Conservation (phyloP, 2,329 filamentous ascomycete species). For the Ophiocordyceps unilateralis region DNA sequence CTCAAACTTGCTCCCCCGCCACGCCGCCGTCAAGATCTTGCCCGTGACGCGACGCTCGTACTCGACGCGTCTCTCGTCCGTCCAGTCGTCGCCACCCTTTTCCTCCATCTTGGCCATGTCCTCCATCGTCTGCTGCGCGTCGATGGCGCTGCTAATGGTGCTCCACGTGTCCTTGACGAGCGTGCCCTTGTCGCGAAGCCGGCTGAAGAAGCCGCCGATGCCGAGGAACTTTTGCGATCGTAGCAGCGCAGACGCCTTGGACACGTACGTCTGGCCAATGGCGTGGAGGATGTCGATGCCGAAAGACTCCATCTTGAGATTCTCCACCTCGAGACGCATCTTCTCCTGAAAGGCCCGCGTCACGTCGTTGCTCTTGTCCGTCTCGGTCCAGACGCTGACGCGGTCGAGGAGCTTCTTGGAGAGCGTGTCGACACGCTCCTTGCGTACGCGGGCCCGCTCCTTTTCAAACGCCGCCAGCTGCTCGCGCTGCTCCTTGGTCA, state of each 20-base stretch:
- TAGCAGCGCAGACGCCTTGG: constrained; percentile 72
- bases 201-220: constrained; percentile 84
- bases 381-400: constrained; percentile 91
- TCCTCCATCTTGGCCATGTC: constrained; percentile 96
- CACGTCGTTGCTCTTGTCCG: constrained; percentile 72
- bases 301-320: constrained; percentile 98
- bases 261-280: constrained; percentile 78
- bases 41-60: constrained; percentile 92
- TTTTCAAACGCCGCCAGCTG: constrained; percentile 76
- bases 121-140: constrained; percentile 96
- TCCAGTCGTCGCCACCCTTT: constrained; percentile 92
- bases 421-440: constrained; percentile 78
- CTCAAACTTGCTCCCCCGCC: constrained; percentile 93
- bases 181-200: constrained; percentile 90
- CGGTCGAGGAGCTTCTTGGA: constrained; percentile 75
- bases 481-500: constrained; percentile 85
- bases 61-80: constrained; percentile 88
- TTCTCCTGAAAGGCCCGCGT: constrained; percentile 86
- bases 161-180: constrained; percentile 98
- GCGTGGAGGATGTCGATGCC: constrained; percentile 92
- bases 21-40: constrained; percentile 93
- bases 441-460: constrained; percentile 66
- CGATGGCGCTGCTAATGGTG: constrained; percentile 88
- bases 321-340: constrained; percentile 86
- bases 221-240: constrained; percentile 96